These are phyloP conservation scores for Penicillium lividum DNA, from an alignment of 495 filamentous ascomycete species.

Conservation along the genomic window DNA sequence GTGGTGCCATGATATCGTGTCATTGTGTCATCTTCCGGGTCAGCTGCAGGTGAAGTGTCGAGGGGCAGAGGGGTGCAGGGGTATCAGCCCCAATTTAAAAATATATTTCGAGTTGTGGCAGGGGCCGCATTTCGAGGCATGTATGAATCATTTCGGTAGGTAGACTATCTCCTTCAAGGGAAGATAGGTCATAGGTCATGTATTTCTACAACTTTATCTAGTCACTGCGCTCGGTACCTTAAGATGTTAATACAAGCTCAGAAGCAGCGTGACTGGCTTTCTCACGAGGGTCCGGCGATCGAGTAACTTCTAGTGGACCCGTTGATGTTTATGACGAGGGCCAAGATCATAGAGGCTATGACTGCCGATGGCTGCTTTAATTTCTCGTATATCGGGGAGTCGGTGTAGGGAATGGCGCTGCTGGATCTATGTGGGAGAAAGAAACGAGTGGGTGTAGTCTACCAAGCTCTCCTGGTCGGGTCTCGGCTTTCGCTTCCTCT, in stretches of 20 bases:
- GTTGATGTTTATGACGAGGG: slow-evolving; percentile 2
- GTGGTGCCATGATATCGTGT: background rate
- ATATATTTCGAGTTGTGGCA: background rate
- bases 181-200: background rate
- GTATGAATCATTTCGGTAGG: background rate
- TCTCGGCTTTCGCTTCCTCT: slow-evolving; percentile 9
- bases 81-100: background rate
- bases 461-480: background rate
- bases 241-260: background rate
- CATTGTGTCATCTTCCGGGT: background rate
- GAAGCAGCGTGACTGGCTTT: slow-evolving; percentile 1
- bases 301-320: background rate
- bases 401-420: background rate
- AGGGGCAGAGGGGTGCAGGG: background rate
- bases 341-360: slow-evolving; percentile 6
- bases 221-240: background rate
- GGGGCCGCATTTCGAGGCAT: background rate
- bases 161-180: no score
- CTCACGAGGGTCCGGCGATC: slow-evolving; percentile 1
- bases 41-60: background rate
- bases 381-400: background rate
- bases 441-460: background rate
- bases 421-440: background rate
- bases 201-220: background rate
- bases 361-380: background rate